These are phyloP conservation scores for Kurtzmaniella cleridarum DNA, from an alignment of 805 yeast genomes.

Conservation along the genomic window DNA sequence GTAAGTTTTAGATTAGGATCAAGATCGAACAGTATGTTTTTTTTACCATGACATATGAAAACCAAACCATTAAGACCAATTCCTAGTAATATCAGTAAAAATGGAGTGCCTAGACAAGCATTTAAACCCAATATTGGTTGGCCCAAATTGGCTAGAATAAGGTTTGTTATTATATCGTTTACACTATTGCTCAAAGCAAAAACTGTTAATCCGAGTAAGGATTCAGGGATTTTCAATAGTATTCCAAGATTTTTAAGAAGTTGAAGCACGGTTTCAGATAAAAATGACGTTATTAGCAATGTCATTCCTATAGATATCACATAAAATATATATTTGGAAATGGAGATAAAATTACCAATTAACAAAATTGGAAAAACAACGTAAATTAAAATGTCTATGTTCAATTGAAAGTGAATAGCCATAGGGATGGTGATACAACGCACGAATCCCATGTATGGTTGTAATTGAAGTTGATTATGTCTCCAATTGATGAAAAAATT, in stretches of 20 bases:
- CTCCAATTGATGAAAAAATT: too few relatives aligned
- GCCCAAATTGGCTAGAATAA: conserved; percentile 38
- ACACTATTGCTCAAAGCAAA: conserved; percentile 47
- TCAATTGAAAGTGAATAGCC: too few relatives aligned
- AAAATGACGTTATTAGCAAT: not conserved
- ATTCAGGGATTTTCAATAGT: conserved; percentile 40
- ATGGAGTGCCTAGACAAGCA: conserved; percentile 52
- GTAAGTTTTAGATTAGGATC: conserved; percentile 18
- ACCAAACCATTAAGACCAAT: conserved; percentile 41
- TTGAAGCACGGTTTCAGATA: conserved; percentile 2
- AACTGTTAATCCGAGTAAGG: conserved; percentile 43
- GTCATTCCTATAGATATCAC: not conserved
- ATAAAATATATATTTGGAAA: too few relatives aligned
- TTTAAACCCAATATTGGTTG: conserved; percentile 39
- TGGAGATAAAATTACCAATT: too few relatives aligned
- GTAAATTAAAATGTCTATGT: too few relatives aligned
- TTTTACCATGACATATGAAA: conserved; percentile 1
- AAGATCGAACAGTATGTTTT: conserved; percentile 13
- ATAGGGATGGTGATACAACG: too few relatives aligned
- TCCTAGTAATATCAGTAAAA: conserved; percentile 44
- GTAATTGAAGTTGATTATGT: too few relatives aligned
- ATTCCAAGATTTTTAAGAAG: conserved; percentile 41
- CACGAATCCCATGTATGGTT: too few relatives aligned
- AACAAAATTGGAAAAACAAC: too few relatives aligned
- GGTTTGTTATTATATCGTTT: conserved; percentile 48